Conservation (phyloP, 495 filamentous ascomycete genomes). For the Penicillium fimorum region DNA sequence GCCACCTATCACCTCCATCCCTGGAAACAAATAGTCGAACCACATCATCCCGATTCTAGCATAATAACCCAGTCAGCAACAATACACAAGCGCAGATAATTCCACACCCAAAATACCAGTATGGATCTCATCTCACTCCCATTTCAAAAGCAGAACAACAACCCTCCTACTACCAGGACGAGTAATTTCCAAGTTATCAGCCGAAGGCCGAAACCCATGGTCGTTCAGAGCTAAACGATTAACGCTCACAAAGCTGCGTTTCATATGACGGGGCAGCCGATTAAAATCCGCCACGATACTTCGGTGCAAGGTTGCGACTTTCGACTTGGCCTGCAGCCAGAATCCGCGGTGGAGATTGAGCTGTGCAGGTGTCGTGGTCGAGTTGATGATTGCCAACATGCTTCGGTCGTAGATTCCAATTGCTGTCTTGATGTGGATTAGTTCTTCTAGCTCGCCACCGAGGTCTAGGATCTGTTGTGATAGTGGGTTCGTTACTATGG, state of each 20-base stretch:
- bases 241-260: background rate
- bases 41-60: background rate
- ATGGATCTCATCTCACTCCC: background rate
- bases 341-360: background rate
- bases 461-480: background rate
- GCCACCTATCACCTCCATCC: background rate
- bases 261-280: background rate
- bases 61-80: background rate
- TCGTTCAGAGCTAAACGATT: background rate
- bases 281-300: background rate
- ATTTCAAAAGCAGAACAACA: background rate
- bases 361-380: background rate
- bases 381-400: background rate
- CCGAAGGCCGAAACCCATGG: background rate
- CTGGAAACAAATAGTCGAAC: background rate
- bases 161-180: background rate
- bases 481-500: background rate
- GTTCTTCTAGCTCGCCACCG: background rate
- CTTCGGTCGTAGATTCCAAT: background rate
- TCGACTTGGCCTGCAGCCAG: background rate
- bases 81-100: background rate
- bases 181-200: background rate
- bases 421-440: background rate
- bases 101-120: background rate
- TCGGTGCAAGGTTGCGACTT: background rate